These are phyloP conservation scores for Asterophora lycoperdoides DNA, from an alignment of 768 basidiomycete species.

Conservation along the genomic window DNA sequence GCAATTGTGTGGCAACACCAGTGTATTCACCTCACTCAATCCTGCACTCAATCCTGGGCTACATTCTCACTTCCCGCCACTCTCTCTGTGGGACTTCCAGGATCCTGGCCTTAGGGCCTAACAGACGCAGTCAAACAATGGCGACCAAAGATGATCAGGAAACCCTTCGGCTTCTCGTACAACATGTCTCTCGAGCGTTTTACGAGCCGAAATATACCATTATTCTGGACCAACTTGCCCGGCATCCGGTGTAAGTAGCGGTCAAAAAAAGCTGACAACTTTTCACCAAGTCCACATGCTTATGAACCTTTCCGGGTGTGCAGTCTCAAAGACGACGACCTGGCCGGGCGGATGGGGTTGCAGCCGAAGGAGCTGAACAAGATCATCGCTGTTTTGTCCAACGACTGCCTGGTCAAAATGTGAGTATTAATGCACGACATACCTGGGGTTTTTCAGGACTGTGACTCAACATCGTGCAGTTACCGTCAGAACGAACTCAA, in stretches of 20 bases:
- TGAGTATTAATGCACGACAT: conserved; percentile 30
- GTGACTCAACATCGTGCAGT: conserved; percentile 32
- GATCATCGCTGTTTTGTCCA: conserved; percentile 75
- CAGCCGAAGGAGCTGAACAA: conserved; percentile 90
- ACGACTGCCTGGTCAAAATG: conserved; percentile 77
- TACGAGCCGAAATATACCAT: conserved; percentile 92
- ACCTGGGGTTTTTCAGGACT: background rate
- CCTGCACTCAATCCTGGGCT: conserved; percentile 3
- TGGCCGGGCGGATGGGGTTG: conserved; percentile 86
- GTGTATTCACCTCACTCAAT: background rate
- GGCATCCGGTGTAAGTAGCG: conserved; percentile 89
- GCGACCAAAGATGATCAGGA: conserved; percentile 65
- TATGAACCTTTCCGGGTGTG: conserved; percentile 23
- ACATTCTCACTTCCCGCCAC: background rate
- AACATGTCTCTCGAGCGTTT: conserved; percentile 90
- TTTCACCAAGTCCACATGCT: conserved; percentile 17
- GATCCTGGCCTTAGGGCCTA: conserved; percentile 15
- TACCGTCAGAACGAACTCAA: conserved; percentile 90
- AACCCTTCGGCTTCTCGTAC: conserved; percentile 80
- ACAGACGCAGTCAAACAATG: conserved; percentile 9
- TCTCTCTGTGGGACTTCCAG: conserved; percentile 5
- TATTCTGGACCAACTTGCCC: conserved; percentile 89
- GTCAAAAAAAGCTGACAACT: conserved; percentile 18
- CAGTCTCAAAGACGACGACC: conserved; percentile 91
- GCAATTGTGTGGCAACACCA: background rate